These are phyloP conservation scores for Magnusiomyces tetraspermus DNA, from an alignment of 1,139 yeast species.

Conservation along the genomic window DNA sequence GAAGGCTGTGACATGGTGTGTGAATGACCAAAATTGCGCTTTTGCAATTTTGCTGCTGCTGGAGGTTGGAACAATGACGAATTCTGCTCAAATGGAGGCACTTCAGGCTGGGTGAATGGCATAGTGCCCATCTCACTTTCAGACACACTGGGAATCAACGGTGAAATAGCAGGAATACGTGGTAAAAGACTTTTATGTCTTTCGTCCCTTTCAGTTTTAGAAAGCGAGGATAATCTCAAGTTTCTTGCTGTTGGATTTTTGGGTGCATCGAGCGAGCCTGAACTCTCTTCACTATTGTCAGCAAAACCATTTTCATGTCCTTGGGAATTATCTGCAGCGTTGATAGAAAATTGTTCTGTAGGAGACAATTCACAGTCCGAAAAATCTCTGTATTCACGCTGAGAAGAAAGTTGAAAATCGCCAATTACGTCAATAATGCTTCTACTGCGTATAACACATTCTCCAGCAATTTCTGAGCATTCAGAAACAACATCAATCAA, in stretches of 20 bases:
- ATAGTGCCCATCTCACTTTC: background rate
- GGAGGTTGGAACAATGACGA: background rate
- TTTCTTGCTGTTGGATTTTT: background rate
- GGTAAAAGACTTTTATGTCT: constrained; percentile 14
- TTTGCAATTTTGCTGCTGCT: background rate
- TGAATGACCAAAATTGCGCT: background rate
- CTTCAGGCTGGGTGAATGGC: background rate
- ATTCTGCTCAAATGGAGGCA: too few relatives aligned
- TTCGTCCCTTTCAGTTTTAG: background rate
- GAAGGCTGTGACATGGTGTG: background rate
- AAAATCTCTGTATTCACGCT: constrained; percentile 68
- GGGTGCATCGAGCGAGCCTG: background rate
- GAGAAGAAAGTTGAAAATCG: constrained; percentile 58
- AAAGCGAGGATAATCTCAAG: background rate
- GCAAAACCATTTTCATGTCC: background rate
- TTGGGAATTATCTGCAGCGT: constrained; percentile 2
- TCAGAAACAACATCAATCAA: constrained; percentile 24
- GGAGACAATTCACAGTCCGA: constrained; percentile 46
- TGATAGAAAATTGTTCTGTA: too few relatives aligned
- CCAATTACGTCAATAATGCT: constrained; percentile 50
- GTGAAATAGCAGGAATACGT: constrained; percentile 15
- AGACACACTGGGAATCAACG: constrained; percentile 7
- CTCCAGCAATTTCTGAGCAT: constrained; percentile 32
- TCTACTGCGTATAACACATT: constrained; percentile 39
- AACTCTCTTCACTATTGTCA: background rate